A percentile compares a stretch with the other conserved stretches of the same genome.
These are phyloP conservation scores for Zymoseptoria passerinii DNA, from an alignment of 2,329 filamentous ascomycete species.

Conservation along the genomic window DNA sequence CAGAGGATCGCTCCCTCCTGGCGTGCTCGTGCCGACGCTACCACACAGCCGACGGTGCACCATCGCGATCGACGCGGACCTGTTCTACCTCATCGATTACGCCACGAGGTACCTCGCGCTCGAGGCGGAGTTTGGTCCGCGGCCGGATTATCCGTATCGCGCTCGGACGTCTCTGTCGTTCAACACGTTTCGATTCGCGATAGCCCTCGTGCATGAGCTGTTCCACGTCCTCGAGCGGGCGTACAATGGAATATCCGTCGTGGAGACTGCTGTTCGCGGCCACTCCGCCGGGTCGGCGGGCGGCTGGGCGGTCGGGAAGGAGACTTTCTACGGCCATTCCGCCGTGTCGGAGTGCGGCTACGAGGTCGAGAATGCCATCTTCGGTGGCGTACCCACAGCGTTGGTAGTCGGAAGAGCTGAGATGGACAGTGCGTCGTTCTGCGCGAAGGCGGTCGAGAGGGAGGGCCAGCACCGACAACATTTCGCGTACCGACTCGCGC, in stretches of 20 bases:
- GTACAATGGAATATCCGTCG: background rate
- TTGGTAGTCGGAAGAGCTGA: no score
- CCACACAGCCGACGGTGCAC: background rate
- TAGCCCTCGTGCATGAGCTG: background rate
- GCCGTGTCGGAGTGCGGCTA: slow-evolving; percentile 1
- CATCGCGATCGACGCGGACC: background rate
- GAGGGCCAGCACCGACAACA: no score
- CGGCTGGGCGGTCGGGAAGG: no score
- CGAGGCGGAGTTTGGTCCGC: background rate
- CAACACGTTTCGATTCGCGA: background rate
- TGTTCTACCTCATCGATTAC: background rate
- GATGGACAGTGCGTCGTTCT: no score
- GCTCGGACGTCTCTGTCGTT: background rate
- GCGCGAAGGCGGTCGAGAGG: no score
- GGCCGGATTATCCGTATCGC: background rate
- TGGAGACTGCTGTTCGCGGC: no score
- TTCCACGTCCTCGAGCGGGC: slow-evolving; percentile 1
- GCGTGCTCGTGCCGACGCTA: background rate
- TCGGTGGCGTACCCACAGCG: background rate
- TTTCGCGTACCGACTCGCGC: no score
- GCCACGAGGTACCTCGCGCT: background rate
- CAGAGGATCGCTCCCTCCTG: background rate
- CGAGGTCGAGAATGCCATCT: slow-evolving; percentile 1
- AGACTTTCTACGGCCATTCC: slow-evolving; percentile 1
- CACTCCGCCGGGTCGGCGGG: no score